Evolutionary conservation across 75 land plant species (phyloP).

Genomic region (Cupressus sempervirens): DNA sequence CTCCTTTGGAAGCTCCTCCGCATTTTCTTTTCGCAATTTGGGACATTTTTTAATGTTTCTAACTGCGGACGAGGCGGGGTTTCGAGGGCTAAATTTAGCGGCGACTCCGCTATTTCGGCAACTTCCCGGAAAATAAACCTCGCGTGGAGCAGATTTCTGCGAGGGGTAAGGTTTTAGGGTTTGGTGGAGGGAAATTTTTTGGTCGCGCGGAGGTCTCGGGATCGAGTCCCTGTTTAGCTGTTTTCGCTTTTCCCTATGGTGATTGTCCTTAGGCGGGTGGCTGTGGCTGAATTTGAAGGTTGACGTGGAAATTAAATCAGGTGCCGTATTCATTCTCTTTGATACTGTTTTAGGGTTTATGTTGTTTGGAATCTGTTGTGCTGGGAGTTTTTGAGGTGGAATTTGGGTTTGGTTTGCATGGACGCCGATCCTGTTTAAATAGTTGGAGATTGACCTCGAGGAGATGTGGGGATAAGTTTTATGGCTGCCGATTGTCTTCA

Average conservation of each 20-base stretch:
- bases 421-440: background rate
- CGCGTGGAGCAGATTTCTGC: background rate
- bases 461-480: background rate
- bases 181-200: background rate
- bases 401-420: background rate
- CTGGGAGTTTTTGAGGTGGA: background rate
- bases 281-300: background rate
- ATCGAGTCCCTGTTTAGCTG: background rate
- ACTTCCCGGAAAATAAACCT: background rate
- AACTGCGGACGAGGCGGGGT: background rate
- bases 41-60: background rate
- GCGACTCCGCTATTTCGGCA: background rate
- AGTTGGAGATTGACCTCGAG: background rate
- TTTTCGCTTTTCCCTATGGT: background rate
- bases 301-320: background rate
- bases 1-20: background rate
- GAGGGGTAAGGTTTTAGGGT: background rate
- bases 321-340: background rate
- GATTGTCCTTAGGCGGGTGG: background rate
- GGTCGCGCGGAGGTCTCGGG: background rate
- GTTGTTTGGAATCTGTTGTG: background rate
- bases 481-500: background rate
- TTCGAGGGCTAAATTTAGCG: background rate
- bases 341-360: background rate
- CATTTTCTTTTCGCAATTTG: background rate